These are phyloP conservation scores for Verticillium dahliae DNA, from an alignment of 2,329 filamentous ascomycete species.

Conservation along the genomic window DNA sequence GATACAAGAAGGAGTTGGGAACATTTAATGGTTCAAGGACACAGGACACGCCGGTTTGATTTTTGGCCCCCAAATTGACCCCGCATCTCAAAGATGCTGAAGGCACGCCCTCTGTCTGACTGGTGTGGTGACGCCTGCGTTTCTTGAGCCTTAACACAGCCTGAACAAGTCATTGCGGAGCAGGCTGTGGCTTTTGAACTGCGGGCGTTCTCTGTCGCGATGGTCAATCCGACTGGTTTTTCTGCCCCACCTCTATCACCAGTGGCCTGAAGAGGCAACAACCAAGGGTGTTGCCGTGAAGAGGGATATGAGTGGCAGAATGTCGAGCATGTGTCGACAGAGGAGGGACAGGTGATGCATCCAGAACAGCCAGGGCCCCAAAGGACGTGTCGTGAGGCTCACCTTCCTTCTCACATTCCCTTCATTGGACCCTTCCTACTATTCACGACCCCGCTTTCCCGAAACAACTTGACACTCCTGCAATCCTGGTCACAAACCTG, in stretches of 20 bases:
- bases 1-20: too few relatives aligned
- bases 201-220: not conserved
- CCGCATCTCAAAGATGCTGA: too few relatives aligned
- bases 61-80: too few relatives aligned
- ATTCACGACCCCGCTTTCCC: too few relatives aligned
- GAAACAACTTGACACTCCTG: not conserved
- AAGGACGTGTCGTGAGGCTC: not conserved
- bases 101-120: too few relatives aligned
- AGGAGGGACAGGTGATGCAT: not conserved
- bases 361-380: not conserved
- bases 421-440: too few relatives aligned
- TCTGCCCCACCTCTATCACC: not conserved
- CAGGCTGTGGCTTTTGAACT: not conserved
- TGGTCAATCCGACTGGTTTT: not conserved
- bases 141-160: not conserved
- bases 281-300: not conserved
- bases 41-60: too few relatives aligned
- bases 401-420: not conserved
- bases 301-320: not conserved
- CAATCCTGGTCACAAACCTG: not conserved
- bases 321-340: not conserved
- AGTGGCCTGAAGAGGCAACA: not conserved
- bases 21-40: too few relatives aligned
- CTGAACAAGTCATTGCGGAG: not conserved
- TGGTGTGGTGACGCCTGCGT: not conserved